Percentiles rank a stretch among this genome's conserved stretches.
These are phyloP conservation scores for Nothophaeocryptopus gaeumannii DNA, from an alignment of 2,329 filamentous ascomycete species.

Conservation along the genomic window DNA sequence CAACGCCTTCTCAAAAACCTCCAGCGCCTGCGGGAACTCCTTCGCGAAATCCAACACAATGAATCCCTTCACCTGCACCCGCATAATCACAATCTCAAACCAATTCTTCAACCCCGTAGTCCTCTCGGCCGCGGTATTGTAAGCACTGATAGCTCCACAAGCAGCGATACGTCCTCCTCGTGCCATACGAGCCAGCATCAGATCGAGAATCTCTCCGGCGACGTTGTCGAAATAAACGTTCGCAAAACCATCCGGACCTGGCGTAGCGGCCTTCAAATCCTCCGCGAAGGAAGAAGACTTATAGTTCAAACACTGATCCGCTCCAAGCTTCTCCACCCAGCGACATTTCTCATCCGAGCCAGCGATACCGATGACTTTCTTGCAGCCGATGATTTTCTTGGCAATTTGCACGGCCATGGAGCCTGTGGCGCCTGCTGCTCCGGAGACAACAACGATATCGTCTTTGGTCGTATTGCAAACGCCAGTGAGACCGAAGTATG, in stretches of 20 bases:
- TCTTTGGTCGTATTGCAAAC: constrained; percentile 40
- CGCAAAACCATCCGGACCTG: constrained; percentile 38
- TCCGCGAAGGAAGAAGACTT: constrained; percentile 47
- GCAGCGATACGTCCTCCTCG: constrained; percentile 62
- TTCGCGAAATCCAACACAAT: constrained; percentile 34
- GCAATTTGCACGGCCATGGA: constrained; percentile 54
- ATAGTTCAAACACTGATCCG: constrained; percentile 57
- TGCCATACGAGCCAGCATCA: constrained; percentile 63
- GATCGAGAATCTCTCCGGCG: constrained; percentile 67
- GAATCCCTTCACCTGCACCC: constrained; percentile 34
- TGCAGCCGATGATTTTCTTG: constrained; percentile 44
- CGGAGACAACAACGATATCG: constrained; percentile 47
- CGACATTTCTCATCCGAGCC: constrained; percentile 53
- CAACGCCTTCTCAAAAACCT: constrained; percentile 31
- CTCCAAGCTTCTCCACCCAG: constrained; percentile 52
- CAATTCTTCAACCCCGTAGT: constrained; percentile 37
- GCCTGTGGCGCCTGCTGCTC: constrained; percentile 50
- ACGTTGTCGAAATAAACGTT: constrained; percentile 75
- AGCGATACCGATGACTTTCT: constrained; percentile 53
- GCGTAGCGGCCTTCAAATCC: constrained; percentile 47
- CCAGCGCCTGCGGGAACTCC: constrained; percentile 26
- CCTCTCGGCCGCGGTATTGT: constrained; percentile 52
- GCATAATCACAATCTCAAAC: constrained; percentile 37
- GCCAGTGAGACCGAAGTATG: constrained; percentile 48
- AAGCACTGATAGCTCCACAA: constrained; percentile 68